Evolutionary conservation across 805 yeast genomes (phyloP).

Genomic region (Isabelozyma rhagii): DNA sequence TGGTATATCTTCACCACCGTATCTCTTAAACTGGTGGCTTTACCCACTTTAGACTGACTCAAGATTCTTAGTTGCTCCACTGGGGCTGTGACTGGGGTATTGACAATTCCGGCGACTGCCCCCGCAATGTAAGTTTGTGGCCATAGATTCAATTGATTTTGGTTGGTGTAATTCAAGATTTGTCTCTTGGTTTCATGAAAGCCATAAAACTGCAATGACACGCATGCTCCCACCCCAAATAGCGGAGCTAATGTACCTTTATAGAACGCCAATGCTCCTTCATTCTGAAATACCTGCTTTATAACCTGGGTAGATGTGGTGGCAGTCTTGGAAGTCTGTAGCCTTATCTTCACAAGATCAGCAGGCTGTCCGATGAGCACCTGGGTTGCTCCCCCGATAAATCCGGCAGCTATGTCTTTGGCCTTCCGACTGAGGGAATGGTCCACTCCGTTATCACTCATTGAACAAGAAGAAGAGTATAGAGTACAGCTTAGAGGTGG

Average conservation of each 20-base stretch:
- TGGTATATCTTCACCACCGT: conserved; percentile 42
- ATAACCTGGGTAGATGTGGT: conserved; percentile 31
- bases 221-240: conserved; percentile 56
- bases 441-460: conserved; percentile 18
- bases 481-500: background rate
- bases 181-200: conserved; percentile 69
- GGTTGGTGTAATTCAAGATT: conserved; percentile 28
- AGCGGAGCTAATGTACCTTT: conserved; percentile 45
- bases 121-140: conserved; percentile 62
- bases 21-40: conserved; percentile 15
- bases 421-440: conserved; percentile 32
- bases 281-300: conserved; percentile 34
- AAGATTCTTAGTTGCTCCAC: conserved; percentile 66
- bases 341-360: conserved; percentile 40
- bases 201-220: conserved; percentile 66
- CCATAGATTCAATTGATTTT: conserved; percentile 41
- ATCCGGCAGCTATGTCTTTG: conserved; percentile 44
- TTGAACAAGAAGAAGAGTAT: background rate
- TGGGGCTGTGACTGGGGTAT: conserved; percentile 60
- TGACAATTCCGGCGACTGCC: conserved; percentile 64
- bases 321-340: conserved; percentile 33
- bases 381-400: conserved; percentile 46
- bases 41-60: conserved; percentile 47
- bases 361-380: conserved; percentile 48
- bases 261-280: conserved; percentile 42